These are phyloP conservation scores for Sclerotinia glacialis DNA, from an alignment of 2,329 filamentous ascomycete species.

Conservation along the genomic window DNA sequence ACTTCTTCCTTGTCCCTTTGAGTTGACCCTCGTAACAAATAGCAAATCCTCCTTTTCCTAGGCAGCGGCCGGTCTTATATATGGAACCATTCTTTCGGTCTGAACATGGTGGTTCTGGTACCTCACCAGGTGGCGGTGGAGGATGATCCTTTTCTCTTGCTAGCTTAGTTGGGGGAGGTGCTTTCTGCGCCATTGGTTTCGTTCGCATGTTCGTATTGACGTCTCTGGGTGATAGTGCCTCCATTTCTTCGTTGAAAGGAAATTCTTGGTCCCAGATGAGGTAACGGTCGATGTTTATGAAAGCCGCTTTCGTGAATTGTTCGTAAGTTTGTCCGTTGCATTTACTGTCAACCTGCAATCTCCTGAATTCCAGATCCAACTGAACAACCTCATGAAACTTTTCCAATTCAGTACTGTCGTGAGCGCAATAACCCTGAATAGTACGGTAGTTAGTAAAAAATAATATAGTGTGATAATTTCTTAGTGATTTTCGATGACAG, in stretches of 20 bases:
- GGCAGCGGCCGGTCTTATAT: slow-evolving; percentile 70
- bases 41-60: slow-evolving; percentile 80
- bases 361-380: slow-evolving; percentile 23
- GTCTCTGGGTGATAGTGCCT: slow-evolving; percentile 64
- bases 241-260: slow-evolving; percentile 52
- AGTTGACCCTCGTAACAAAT: slow-evolving; percentile 74
- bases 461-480: slow-evolving; percentile 28
- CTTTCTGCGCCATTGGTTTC: slow-evolving; percentile 45
- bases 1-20: slow-evolving; percentile 62
- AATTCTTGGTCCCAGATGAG: slow-evolving; percentile 33
- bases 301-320: slow-evolving; percentile 25
- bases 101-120: slow-evolving; percentile 61
- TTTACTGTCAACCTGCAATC: slow-evolving; percentile 8
- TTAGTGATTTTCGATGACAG: slow-evolving; percentile 25
- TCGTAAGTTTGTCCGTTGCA: slow-evolving; percentile 28
- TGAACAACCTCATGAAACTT: slow-evolving; percentile 23
- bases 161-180: slow-evolving; percentile 49
- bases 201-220: slow-evolving; percentile 56
- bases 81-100: slow-evolving; percentile 68
- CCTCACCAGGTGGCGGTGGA: slow-evolving; percentile 58
- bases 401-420: slow-evolving; percentile 28
- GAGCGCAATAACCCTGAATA: slow-evolving; percentile 36
- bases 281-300: slow-evolving; percentile 24
- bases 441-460: slow-evolving; percentile 38
- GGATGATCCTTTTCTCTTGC: slow-evolving; percentile 61